phyloP scores from a whole-genome alignment of 495 filamentous ascomycete species.

The Entonaema liquescens region DNA sequence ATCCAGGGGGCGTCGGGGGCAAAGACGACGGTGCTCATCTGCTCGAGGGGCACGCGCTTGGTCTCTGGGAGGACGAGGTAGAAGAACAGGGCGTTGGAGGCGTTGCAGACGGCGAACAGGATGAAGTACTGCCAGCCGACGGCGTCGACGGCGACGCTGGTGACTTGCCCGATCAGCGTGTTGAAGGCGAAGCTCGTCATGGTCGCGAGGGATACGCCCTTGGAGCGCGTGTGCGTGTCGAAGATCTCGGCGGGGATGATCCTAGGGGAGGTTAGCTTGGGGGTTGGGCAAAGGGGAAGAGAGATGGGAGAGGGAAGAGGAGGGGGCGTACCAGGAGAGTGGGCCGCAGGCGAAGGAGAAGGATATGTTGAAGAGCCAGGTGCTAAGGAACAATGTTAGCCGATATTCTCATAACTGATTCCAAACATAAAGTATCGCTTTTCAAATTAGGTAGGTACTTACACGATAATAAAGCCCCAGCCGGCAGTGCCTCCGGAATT shows the following conservation, averaged over 20 bases:
- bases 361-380: slow-evolving; percentile 75
- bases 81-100: slow-evolving; percentile 71
- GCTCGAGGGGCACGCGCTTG: slow-evolving; percentile 69
- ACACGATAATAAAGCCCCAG: slow-evolving; percentile 75
- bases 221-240: slow-evolving; percentile 71
- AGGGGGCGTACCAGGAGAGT: slow-evolving; percentile 48
- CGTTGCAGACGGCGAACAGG: slow-evolving; percentile 66
- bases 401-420: not conserved
- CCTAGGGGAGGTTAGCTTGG: slow-evolving; percentile 42
- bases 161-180: slow-evolving; percentile 78
- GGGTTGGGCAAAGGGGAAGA: not conserved
- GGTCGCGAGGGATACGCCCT: slow-evolving; percentile 72
- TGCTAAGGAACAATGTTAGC: slow-evolving; percentile 48
- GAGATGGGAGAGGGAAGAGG: not conserved
- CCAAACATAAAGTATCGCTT: not conserved
- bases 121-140: slow-evolving; percentile 64
- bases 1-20: slow-evolving; percentile 70
- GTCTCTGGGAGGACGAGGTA: slow-evolving; percentile 72
- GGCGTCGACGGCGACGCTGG: slow-evolving; percentile 63
- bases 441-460: slow-evolving; percentile 31
- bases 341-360: slow-evolving; percentile 73
- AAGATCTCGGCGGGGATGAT: slow-evolving; percentile 78
- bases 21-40: slow-evolving; percentile 74
- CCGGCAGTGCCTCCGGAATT: slow-evolving; percentile 64
- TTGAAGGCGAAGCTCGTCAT: slow-evolving; percentile 75